Evolutionary conservation across 352 stramenopile species (phyloP), one percentile per base, ranked within the genome.

Genomic region (Phytophthora foliorum): DNA sequence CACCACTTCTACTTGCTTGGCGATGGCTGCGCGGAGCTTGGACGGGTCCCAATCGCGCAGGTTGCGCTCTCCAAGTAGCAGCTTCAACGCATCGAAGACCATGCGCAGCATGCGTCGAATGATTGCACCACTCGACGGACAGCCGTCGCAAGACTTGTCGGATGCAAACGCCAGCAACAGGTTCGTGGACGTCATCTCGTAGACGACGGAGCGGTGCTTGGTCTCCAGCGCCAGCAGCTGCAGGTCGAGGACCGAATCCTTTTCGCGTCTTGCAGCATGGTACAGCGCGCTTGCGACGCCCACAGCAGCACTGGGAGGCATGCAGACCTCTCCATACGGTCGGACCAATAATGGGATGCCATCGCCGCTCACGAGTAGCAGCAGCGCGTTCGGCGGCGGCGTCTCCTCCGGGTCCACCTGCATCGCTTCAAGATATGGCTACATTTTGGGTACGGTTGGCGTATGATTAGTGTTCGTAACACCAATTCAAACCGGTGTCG

Each of bases 291-390:
- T 86, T 34, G 74, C 57, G 27, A 91, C 76, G 7, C 80, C 81
- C 25, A 91, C 61, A 0, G 75, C 67, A 11, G 78, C 77, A 39
- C 75, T 91, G 6, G 82, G 76, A 36, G 82, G 82, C 4, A 53
- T 57, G 25, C 72, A 72, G 7, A 80, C 77, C 3, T 79, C 67
- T 1, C 81, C 79, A 34, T 87, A 88, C 21, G 72, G 31, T 7
- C 82, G 74, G 8, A 85, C 73, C 2, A 91, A 75, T 31, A 91
- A 51, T 16, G 81, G 77, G 27, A 89, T 82, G 19, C 82, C 82
- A 16, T 81, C 77, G 8, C 48, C 51, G 24, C 82, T 82, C 46
- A 88, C 70, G 7, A 89, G 54, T 24, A 91, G 36, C 57, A 89
- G 52, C 42, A 91, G 59, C 32, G 69, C 73, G 50, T 86, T 74